Evolutionary conservation across 345 rosid genomes (phyloP), one percentile per base, ranked within the genome.

Genomic region (Anacardium occidentale): DNA sequence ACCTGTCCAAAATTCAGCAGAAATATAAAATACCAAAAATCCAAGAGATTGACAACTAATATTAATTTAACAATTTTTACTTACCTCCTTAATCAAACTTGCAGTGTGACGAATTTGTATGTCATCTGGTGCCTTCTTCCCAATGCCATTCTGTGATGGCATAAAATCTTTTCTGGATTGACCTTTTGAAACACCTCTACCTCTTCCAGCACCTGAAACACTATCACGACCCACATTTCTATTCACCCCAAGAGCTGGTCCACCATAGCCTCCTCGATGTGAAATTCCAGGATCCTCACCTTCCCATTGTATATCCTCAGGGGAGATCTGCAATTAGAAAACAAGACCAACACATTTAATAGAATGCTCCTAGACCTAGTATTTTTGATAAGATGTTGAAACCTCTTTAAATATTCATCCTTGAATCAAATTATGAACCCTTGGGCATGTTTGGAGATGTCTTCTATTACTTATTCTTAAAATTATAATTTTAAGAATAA

Each of bases 261-360:
- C 81, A 70, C 84, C 83, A 71, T 79, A 76, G 80, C 81, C 75
- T 67, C 85, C 85, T 20, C 79, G 89, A 74, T 80, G 88, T 79
- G 86, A 77, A 48, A 85, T 64, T 48, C 84, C 84, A 75, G 87
- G 91, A 71, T 85, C 91, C 37, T 86, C 92, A 2, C 75, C 83
- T 55, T 77, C 84, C 97, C 97, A 92, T 79, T 86, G 89, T 72
- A 92, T 87, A 79, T 92, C 97, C 71, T 87, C 91, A 10, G 88
- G 85, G 75, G 94, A 87, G 74, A 92, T 92, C 97, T 92, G 86
- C 62, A 61, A 44, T 37, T 11, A 72, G n/a, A 25, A 72, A 42
- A 56, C 25, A 18, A 64, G n/a, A 65, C 51, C n/a, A 54, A 62
- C 14, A 26, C 12, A 3, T 5, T 13, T 57, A 48, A 21, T 26